Base-by-base conservation (phyloP, 2,329 filamentous ascomycete species). In the Talaromyces islandicus region DNA sequence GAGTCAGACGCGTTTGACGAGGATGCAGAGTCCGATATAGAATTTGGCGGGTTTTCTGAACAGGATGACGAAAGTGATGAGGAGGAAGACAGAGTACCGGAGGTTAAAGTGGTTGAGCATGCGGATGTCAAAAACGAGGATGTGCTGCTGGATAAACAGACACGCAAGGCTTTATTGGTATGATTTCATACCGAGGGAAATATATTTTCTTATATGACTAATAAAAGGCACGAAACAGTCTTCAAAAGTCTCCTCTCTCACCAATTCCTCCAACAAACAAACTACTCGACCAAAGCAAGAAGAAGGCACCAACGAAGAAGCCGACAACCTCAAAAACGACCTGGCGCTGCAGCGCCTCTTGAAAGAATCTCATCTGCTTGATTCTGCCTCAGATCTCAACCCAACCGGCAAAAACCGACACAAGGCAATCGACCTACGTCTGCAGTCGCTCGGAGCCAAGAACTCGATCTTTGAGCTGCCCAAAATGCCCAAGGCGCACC, bases 281-380 rank as follows among this genome's bases (percentile, higher is more conserved):
- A 24, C 19, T 24, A 7, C n/a, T 46, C n/a, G 63, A 19, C 56
- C 66, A 25, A 67, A 63, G 32, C 61, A 70, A 57, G 69, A 72
- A 38, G 65, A 72, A 64, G 71, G 80, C 61, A 76, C 73, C 29
- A 85, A 88, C 69, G 84, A 88, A 69, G 86, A 88, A 70, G 74
- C 80, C 25, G 74, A 78, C 11, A 89, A 96, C 63, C 82, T 97
- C 19, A 92, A 92, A 72, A 92, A 97, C 74, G 94, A 97, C 73
- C 86, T 96, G 58, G 92, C 91, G 43, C 86, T 99, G 14, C 93
- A 97, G 73, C 88, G 92, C 53, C 86, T 99, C 46, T 85, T 99
- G 60, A 84, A 88, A 66, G 94, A 99, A 80, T 97, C 92, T 0
- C 92, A 96, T 75, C 87, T 97, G 62, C 86, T 97, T 60, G 83